Conservation (phyloP, 2,329 filamentous ascomycete genomes). For the Colletotrichum tropicicola region DNA sequence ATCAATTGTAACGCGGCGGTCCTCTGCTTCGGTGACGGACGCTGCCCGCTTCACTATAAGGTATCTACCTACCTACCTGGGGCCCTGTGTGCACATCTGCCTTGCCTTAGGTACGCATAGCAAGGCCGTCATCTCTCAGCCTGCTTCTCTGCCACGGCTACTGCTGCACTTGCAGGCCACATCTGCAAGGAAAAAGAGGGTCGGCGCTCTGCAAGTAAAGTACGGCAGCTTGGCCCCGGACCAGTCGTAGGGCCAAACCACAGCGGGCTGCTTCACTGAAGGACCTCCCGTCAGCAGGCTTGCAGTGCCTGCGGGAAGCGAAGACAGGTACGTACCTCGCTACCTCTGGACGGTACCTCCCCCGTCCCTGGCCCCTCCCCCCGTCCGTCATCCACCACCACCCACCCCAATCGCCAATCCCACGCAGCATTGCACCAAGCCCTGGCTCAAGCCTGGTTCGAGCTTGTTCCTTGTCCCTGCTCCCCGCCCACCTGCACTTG, state of each 20-base stretch:
- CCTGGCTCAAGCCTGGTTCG: neutral
- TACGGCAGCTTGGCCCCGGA: too few species aligned
- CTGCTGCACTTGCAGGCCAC: conserved; percentile 27
- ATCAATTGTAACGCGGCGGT: neutral
- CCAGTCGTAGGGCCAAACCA: too few species aligned
- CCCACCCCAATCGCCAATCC: neutral
- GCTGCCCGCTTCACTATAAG: neutral
- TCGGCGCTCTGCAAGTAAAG: conserved; percentile 23
- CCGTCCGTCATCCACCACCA: neutral
- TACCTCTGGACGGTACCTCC: neutral
- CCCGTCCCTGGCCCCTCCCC: neutral
- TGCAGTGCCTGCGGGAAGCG: too few species aligned
- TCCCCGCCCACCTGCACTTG: neutral
- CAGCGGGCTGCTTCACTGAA: too few species aligned
- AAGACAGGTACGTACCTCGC: neutral
- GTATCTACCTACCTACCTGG: neutral
- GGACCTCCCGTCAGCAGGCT: too few species aligned
- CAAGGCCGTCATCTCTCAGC: conserved; percentile 1
- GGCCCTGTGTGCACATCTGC: too few species aligned
- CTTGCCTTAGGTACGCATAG: neutral
- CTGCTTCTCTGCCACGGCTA: conserved; percentile 8
- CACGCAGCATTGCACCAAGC: neutral
- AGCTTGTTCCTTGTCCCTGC: conserved; percentile 26
- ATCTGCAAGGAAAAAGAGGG: conserved; percentile 31
- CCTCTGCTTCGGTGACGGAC: too few species aligned